phyloP scores from a whole-genome alignment of 192 early-diverging fungal species.

The Linnemannia elongata region DNA sequence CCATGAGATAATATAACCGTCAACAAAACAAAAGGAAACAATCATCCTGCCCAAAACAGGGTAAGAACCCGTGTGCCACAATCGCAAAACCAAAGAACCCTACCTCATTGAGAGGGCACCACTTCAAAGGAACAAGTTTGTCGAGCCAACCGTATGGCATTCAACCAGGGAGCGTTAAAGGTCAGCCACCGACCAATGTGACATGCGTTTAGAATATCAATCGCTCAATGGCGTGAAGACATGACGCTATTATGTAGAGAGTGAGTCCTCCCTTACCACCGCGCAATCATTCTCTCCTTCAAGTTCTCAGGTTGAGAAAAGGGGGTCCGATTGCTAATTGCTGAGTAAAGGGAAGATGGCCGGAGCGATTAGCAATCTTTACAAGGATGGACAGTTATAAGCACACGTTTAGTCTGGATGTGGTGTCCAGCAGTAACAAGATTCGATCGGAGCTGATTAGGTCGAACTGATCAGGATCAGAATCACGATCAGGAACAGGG shows the following conservation, averaged over 20 bases:
- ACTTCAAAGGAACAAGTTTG: not conserved
- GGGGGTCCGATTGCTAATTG: too few relatives aligned
- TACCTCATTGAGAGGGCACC: not conserved
- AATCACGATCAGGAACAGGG: not conserved
- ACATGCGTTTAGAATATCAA: not conserved
- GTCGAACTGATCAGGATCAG: not conserved
- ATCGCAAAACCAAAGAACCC: not conserved
- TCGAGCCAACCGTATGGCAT: not conserved
- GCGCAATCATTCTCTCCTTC: too few relatives aligned
- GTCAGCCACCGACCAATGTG: not conserved
- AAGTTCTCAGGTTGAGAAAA: too few relatives aligned
- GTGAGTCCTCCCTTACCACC: not conserved
- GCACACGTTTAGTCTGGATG: too few relatives aligned
- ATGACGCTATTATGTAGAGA: not conserved
- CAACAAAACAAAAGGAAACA: not conserved
- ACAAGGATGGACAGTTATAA: not conserved
- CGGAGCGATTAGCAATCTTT: too few relatives aligned
- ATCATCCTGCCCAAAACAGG: conserved; percentile 25
- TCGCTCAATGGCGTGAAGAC: not conserved
- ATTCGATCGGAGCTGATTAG: conserved; percentile 4
- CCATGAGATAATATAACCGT: not conserved
- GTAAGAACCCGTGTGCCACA: not conserved
- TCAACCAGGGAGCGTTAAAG: too few relatives aligned
- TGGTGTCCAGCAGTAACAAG: not conserved
- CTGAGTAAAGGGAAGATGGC: not conserved